Evolutionary conservation across 352 stramenopile species (phyloP).

Genomic region (Globisporangium emineosum): DNA sequence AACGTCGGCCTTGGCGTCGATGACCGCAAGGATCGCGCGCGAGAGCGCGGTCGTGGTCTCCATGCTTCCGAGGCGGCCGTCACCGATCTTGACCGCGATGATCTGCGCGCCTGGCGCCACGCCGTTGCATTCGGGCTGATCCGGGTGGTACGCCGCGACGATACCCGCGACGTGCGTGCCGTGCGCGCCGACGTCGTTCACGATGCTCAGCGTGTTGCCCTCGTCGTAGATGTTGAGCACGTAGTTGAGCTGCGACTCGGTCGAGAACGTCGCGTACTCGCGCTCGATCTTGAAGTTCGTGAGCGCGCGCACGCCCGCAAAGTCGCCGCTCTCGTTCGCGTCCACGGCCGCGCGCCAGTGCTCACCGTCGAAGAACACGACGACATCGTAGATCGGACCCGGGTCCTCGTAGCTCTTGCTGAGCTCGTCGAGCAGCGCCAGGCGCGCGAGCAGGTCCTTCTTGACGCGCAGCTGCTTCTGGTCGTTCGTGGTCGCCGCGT

Average conservation of each 20-base stretch:
- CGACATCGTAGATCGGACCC: constrained; percentile 91
- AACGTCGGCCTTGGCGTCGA: constrained; percentile 87
- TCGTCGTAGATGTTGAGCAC: constrained; percentile 95
- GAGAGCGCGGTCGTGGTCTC: constrained; percentile 90
- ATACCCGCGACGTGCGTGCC: constrained; percentile 96
- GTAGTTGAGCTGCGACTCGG: constrained; percentile 93
- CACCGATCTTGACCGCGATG: constrained; percentile 94
- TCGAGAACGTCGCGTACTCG: constrained; percentile 87
- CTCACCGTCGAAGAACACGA: constrained; percentile 87
- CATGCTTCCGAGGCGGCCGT: constrained; percentile 92
- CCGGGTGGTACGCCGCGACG: constrained; percentile 86
- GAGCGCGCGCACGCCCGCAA: constrained; percentile 56
- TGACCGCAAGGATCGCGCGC: constrained; percentile 89
- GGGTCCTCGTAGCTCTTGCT: constrained; percentile 84
- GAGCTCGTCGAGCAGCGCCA: constrained; percentile 70
- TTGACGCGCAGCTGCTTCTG: constrained; percentile 40
- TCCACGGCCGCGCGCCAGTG: constrained; percentile 88
- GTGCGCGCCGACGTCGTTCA: constrained; percentile 91
- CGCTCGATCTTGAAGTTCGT: constrained; percentile 77
- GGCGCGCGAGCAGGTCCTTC: constrained; percentile 82
- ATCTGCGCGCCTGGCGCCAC: constrained; percentile 94
- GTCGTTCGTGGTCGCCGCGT: constrained; percentile 72
- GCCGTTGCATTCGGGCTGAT: constrained; percentile 87
- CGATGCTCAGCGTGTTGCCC: constrained; percentile 90
- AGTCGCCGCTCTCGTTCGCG: constrained; percentile 79